These are phyloP conservation scores for Stygiomarasmius scandens DNA, from an alignment of 1,284 basidiomycete genomes.

Conservation along the genomic window DNA sequence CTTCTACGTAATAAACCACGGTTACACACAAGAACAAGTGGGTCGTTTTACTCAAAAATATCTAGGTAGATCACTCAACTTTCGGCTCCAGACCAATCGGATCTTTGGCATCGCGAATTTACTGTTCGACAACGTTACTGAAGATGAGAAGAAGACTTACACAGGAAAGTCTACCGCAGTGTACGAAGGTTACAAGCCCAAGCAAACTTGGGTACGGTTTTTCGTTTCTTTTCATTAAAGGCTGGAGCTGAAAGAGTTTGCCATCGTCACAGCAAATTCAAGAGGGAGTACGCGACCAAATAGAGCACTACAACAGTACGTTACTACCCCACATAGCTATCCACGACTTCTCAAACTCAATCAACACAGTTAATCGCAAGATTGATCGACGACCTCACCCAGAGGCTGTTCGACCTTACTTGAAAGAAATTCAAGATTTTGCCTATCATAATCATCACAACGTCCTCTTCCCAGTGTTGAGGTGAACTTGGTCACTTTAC, in stretches of 20 bases:
- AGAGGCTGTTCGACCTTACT: conserved; percentile 50
- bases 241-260: neutral
- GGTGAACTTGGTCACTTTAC: conserved; percentile 28
- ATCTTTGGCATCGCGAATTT: conserved; percentile 68
- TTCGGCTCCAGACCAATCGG: conserved; percentile 44
- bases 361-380: conserved; percentile 46
- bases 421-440: conserved; percentile 61
- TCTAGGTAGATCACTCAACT: neutral
- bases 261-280: conserved; percentile 47
- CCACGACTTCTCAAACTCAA: neutral
- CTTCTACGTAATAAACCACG: conserved; percentile 66
- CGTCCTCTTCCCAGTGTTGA: conserved; percentile 51
- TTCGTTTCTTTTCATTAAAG: neutral
- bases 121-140: conserved; percentile 53
- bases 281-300: conserved; percentile 57
- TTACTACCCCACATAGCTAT: too few relatives aligned
- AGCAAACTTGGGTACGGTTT: conserved; percentile 53
- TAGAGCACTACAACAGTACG: conserved; percentile 61
- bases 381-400: conserved; percentile 49
- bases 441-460: conserved; percentile 52
- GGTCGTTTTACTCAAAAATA: neutral
- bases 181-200: conserved; percentile 62
- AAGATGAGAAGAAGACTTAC: conserved; percentile 47
- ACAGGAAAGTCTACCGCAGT: conserved; percentile 53
- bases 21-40: conserved; percentile 49